Base-by-base conservation (phyloP, 2,329 filamentous ascomycete species). In the Trichoderma afroharzianum region DNA sequence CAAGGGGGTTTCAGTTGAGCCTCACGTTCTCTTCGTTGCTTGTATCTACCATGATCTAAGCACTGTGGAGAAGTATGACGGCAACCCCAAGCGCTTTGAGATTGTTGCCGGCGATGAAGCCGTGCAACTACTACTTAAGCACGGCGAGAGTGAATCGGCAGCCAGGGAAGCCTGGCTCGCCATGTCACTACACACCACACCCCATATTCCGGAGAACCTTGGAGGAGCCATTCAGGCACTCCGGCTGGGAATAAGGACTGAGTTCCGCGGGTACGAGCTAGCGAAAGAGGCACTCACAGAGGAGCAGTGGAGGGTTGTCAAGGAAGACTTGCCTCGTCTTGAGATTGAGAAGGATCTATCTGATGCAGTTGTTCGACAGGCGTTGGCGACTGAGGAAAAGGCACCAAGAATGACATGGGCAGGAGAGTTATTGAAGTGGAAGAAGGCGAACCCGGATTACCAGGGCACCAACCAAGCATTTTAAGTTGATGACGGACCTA, bases 21-120 rank as follows among this genome's bases (percentile, higher is more conserved):
- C 69, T 2, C 62, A 71, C 47, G 69, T 71, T 9, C 69, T 71
- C 28, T 71, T 71, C 30, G 69, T 71, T 36, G 69, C 69, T 4
- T 71, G 69, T 57, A 71, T 71, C 55, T 64, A 55, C 53, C 69
- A 71, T 15, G 69, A 71, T 18, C 28, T 71, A 14, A 64, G 69
- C 63, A 67, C 62, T 6, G 50, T 53, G 6, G 36, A 67, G 15
- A 67, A 67, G 24, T 71, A 71, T 5, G 69, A 71, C 50, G 26
- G 18, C 26, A 66, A 55, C 30, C 62, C 69, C 8, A 64, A 71
- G 43, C 62, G 69, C 43, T 71, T 67, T 9, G 69, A 71, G n/a
- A 58, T 67, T 15, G 36, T 47, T 24, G 63, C 61, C 2, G 69
- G 12, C 26, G 69, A 71, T 6, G 69, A 67, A 28, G 69, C 69